Evolutionary conservation across 73 alveolate species (phyloP), one percentile per base, ranked within the genome.

Genomic region (Uronychia setigera): DNA sequence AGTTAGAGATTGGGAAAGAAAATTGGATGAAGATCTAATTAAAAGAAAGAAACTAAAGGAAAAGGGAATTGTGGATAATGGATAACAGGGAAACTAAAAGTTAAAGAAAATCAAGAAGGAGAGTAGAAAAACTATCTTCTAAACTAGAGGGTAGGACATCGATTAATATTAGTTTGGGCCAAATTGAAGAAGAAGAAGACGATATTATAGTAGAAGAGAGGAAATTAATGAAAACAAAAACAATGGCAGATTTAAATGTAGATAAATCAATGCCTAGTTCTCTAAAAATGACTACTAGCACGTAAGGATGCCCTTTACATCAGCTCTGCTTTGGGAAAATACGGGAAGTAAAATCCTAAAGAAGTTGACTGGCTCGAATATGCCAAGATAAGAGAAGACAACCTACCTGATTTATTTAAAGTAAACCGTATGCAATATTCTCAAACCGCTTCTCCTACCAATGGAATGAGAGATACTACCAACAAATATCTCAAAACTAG

Each of bases 341-440:
- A 46, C 67, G 5, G n/a, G n/a, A 46, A 46, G 67, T 5, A 11
- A 46, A 5, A 5, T 46, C 81, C 60, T 14, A 81, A 33, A 27
- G 81, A 81, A 28, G 31, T 60, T 11, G 77, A 58, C 74, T 81
- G 88, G 88, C 29, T 81, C 29, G 27, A 77, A 1, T 81, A 81
- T 60, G 80, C 88, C 29, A 81, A 81, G 29, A 9, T 34, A 76
- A 81, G 76, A 58, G 77, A 81, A 60, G 88, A 60, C 19, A 78
- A 60, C 29, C 31, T 59, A 81, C 79, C 60, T 31, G 80, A 60
- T 26, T 29, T 31, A 30, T 31, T 81, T 1, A 81, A 81, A 59
- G 1, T 34, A n/a, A 29, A 19, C 59, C 5, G 67, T 5, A 5
- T 46, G 5, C 67, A 46, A 5, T 19, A 46, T 11, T 46, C 67